These are phyloP conservation scores for Cadophora gregata DNA, from an alignment of 2,329 filamentous ascomycete genomes.

Conservation along the genomic window DNA sequence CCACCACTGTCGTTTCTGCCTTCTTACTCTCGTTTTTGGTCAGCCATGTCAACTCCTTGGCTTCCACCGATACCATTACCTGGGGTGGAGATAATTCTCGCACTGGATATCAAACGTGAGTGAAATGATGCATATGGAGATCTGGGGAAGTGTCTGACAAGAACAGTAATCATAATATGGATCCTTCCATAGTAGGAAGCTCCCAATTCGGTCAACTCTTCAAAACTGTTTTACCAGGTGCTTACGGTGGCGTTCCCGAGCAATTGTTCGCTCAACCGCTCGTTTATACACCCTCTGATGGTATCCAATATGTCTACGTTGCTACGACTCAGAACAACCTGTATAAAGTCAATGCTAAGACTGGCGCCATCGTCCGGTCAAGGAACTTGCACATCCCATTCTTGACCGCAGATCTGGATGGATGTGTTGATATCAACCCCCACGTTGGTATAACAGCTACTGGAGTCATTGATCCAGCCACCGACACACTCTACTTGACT, in stretches of 20 bases:
- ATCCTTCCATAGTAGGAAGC: conserved; percentile 61
- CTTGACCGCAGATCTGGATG: conserved; percentile 52
- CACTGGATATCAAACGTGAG: conserved; percentile 59
- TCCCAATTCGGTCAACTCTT: conserved; percentile 62
- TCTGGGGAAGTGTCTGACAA: conserved; percentile 17
- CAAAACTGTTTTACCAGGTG: conserved; percentile 57
- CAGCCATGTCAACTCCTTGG: conserved; percentile 34
- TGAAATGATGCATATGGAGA: conserved; percentile 24
- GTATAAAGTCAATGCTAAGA: conserved; percentile 61
- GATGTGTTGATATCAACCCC: conserved; percentile 55
- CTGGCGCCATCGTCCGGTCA: conserved; percentile 55
- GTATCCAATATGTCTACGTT: conserved; percentile 59
- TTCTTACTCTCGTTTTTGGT: conserved; percentile 34
- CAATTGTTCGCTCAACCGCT: conserved; percentile 59
- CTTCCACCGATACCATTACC: conserved; percentile 53
- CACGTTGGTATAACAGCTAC: conserved; percentile 55
- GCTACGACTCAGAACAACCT: conserved; percentile 64
- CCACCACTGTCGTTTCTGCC: conserved; percentile 31
- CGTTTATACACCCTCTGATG: conserved; percentile 57
- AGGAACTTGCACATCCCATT: conserved; percentile 57
- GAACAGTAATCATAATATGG: conserved; percentile 63
- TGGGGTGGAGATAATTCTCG: conserved; percentile 64
- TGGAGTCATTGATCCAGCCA: conserved; percentile 56
- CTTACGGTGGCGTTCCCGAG: conserved; percentile 55
- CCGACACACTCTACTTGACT: conserved; percentile 56